These are phyloP conservation scores for Ceratocystiopsis brevicomis DNA, from an alignment of 2,329 filamentous ascomycete genomes.

Conservation along the genomic window DNA sequence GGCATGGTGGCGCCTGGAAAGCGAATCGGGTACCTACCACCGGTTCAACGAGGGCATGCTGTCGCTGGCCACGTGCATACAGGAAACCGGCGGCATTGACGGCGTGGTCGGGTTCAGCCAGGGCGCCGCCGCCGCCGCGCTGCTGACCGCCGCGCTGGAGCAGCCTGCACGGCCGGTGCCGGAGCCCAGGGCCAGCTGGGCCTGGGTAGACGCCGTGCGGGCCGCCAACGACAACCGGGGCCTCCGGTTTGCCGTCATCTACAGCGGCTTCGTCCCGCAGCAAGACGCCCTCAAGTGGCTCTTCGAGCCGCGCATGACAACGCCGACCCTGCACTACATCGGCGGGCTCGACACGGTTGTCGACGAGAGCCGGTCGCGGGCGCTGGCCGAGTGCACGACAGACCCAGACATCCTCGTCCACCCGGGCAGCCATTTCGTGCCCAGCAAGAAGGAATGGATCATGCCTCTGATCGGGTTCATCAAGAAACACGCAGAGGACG, in stretches of 20 bases:
- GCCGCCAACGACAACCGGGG: conserved; percentile 26
- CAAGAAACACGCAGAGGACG: conserved; percentile 10
- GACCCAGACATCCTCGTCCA: conserved; percentile 42
- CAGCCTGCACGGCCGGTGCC: conserved; percentile 12
- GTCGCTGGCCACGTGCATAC: conserved; percentile 41
- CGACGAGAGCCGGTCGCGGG: conserved; percentile 51
- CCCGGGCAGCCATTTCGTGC: conserved; percentile 81
- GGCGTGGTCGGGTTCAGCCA: conserved; percentile 71
- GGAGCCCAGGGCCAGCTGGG: conserved; percentile 19
- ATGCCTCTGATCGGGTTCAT: conserved; percentile 39
- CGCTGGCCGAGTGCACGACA: conserved; percentile 45
- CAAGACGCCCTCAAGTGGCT: conserved; percentile 44
- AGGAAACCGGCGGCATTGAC: conserved; percentile 48
- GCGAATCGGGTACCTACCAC: conserved; percentile 44
- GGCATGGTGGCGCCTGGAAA: conserved; percentile 66
- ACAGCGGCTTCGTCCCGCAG: conserved; percentile 57
- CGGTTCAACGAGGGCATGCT: conserved; percentile 51
- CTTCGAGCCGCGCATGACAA: conserved; percentile 57
- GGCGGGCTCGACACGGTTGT: conserved; percentile 79
- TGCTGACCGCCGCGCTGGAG: conserved; percentile 59
- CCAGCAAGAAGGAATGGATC: conserved; percentile 63
- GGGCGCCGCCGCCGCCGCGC: conserved; percentile 51
- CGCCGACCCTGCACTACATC: conserved; percentile 64
- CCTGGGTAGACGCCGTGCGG: conserved; percentile 27
- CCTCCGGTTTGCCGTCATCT: conserved; percentile 54